Conservation (phyloP, 2,329 filamentous ascomycete species). For the Penicillium sp. region DNA sequence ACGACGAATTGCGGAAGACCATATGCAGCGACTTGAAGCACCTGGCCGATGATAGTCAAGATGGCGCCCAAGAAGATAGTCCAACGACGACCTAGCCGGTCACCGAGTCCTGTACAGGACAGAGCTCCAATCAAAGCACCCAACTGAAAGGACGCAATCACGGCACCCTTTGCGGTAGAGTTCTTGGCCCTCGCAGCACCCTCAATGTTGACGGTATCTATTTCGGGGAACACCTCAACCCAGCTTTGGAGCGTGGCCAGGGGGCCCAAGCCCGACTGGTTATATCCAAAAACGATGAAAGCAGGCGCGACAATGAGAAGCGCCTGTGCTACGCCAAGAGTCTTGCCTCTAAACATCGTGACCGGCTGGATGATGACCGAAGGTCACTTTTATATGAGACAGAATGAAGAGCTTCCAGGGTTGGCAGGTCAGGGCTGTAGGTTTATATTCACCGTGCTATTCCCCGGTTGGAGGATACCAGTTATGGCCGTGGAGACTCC, state of each 20-base stretch:
- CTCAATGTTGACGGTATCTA: constrained; percentile 18
- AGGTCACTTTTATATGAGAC: not conserved
- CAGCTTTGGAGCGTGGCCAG: constrained; percentile 20
- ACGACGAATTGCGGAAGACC: constrained; percentile 46
- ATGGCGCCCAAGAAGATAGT: constrained; percentile 45
- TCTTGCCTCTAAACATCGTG: constrained; percentile 16
- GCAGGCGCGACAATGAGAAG: constrained; percentile 33
- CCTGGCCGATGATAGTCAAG: constrained; percentile 46
- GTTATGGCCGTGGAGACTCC: constrained; percentile 16
- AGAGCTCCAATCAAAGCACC: constrained; percentile 20
- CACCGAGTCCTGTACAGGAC: constrained; percentile 31
- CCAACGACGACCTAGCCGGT: constrained; percentile 45
- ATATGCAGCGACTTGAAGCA: constrained; percentile 45
- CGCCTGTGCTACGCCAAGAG: constrained; percentile 19
- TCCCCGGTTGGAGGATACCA: not conserved
- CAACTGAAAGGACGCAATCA: constrained; percentile 24
- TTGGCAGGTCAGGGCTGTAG: too few relatives aligned
- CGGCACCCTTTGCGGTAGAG: constrained; percentile 24
- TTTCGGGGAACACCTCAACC: constrained; percentile 19
- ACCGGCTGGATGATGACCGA: not conserved
- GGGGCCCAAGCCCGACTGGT: constrained; percentile 22
- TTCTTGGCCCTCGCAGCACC: constrained; percentile 8
- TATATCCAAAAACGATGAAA: constrained; percentile 24
- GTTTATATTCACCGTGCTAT: constrained; percentile 5
- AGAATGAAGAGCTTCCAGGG: not conserved